Conservation (phyloP, 139 green algal species). For the Ostreobium quekettii region DNA sequence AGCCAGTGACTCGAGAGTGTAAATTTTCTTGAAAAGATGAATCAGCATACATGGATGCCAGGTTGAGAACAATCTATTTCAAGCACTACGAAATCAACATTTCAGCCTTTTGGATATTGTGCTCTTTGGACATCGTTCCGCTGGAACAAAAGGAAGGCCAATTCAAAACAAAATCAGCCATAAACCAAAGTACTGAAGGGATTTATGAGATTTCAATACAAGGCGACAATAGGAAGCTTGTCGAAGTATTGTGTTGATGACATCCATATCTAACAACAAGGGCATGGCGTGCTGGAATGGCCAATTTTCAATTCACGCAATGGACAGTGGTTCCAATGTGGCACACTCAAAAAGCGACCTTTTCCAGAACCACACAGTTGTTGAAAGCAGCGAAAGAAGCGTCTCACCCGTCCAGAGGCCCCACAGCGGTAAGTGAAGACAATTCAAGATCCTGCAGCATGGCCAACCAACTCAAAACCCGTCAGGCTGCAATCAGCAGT, state of each 20-base stretch:
- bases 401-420: conserved; percentile 79
- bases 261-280: neutral
- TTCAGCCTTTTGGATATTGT: too few relatives aligned
- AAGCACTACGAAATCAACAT: too few relatives aligned
- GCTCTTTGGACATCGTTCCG: too few relatives aligned
- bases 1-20: neutral
- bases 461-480: too few relatives aligned
- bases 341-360: neutral
- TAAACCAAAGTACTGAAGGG: too few relatives aligned
- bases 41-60: too few relatives aligned
- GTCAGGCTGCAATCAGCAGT: too few relatives aligned
- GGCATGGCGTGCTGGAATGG: neutral
- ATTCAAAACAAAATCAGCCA: too few relatives aligned
- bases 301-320: neutral
- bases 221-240: conserved; percentile 2
- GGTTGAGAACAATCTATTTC: neutral
- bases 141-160: too few relatives aligned
- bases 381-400: neutral
- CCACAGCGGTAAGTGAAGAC: conserved; percentile 75
- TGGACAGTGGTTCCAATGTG: neutral
- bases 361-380: neutral
- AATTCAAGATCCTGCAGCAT: conserved; percentile 48
- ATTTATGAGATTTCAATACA: neutral
- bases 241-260: neutral
- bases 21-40: neutral